Evolutionary conservation across 164 flowering plant species (phyloP).

Genomic region (Cinnamomum chago): DNA sequence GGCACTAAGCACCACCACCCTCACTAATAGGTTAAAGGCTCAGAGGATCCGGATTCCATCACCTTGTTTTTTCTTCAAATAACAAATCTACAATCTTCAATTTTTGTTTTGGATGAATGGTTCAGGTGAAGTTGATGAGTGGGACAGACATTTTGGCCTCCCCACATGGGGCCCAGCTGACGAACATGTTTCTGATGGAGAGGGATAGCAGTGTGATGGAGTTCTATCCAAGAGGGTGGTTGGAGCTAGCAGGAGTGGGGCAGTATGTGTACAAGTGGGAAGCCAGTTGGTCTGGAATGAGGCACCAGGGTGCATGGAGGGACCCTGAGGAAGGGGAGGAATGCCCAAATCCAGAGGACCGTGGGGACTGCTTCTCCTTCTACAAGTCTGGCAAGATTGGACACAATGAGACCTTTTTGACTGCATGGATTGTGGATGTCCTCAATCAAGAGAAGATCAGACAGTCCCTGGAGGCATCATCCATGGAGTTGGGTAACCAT

Average conservation of each 20-base stretch:
- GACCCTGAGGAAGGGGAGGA: slow-evolving; percentile 50
- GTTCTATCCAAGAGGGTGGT: slow-evolving; percentile 83
- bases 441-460: slow-evolving; percentile 35
- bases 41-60: no score
- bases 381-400: slow-evolving; percentile 55
- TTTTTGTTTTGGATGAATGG: not conserved
- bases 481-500: no score
- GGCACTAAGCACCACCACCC: no score
- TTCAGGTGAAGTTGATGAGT: slow-evolving; percentile 14
- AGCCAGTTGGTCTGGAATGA: slow-evolving; percentile 39
- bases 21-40: no score
- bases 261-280: slow-evolving; percentile 53
- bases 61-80: no score
- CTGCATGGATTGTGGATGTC: slow-evolving; percentile 54
- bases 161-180: slow-evolving; percentile 69
- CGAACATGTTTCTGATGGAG: slow-evolving; percentile 55
- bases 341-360: slow-evolving; percentile 44
- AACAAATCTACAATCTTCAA: no score
- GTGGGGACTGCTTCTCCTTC: slow-evolving; percentile 47
- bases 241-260: slow-evolving; percentile 64
- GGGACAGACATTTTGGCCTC: slow-evolving; percentile 42
- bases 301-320: slow-evolving; percentile 70
- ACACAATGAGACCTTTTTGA: slow-evolving; percentile 45
- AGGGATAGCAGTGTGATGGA: slow-evolving; percentile 46
- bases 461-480: not conserved